Base-by-base conservation (phyloP, 805 yeast species). In the Tetrapisispora phaffii region DNA sequence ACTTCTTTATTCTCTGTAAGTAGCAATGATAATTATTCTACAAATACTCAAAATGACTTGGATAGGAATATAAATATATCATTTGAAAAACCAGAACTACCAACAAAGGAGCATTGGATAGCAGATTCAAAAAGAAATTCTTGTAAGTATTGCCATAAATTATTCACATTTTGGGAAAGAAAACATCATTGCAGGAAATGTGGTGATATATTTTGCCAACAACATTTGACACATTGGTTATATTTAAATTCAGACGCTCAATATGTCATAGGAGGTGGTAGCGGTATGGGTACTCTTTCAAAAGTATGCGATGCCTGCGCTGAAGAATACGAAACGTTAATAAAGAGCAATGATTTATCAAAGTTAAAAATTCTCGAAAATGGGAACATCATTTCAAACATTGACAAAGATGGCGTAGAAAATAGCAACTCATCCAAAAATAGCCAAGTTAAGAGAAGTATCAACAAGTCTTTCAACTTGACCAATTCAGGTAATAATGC, bases 111-210 rank as follows among this genome's bases (percentile, higher is more conserved):
- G 8, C 90, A 83, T 57, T 84, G 93, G 93, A 70, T 80, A 43
- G 78, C 85, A 22, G 95, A 90, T 63, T 74, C 74, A 39, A 60
- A 76, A 19, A 76, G 84, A 32, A 62, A 70, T 40, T 71, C 74
- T 41, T 90, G 97, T 62, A 72, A 76, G 13, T 72, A 74, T 22
- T 90, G 97, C 65, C 68, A 72, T 42, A 76, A 74, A 55, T 59
- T 70, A 16, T 89, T 90, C 66, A 81, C 88, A 32, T 80, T 80
- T 54, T 82, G 79, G 69, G 96, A 75, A 60, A 75, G 89, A 54
- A 73, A 80, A 50, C 95, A 85, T 58, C 95, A 85, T 67, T 85
- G 95, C 60, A 75, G 95, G 44, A 80, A 81, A 59, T 85, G 95
- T 62, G 95, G 95, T 32, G 86, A 83, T 34, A 76, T 85, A 19